Evolutionary conservation across 352 stramenopile genomes (phyloP).

Genomic region (Elongisporangium senticosum): DNA sequence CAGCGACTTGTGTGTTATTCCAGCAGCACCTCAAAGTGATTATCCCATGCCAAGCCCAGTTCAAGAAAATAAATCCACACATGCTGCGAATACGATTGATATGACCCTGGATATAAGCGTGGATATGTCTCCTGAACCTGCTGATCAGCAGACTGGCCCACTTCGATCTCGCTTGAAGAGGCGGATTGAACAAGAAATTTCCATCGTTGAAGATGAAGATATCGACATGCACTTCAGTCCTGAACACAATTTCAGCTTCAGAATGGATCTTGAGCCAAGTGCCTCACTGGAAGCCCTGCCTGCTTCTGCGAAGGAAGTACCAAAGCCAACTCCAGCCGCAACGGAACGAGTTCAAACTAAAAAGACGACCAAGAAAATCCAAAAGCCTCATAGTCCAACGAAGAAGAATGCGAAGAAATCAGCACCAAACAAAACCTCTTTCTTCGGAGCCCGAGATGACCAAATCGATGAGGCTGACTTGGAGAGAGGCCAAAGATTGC

Average conservation of each 20-base stretch:
- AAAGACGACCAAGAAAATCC: not conserved
- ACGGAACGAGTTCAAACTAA: not conserved
- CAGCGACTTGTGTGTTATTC: not conserved
- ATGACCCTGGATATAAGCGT: not conserved
- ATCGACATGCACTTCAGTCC: slow-evolving; percentile 55
- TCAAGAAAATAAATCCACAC: not conserved
- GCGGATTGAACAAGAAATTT: not conserved
- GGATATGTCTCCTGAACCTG: not conserved
- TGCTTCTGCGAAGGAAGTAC: not conserved
- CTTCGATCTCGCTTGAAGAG: not conserved
- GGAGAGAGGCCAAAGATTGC: slow-evolving; percentile 22
- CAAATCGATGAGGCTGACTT: slow-evolving; percentile 9
- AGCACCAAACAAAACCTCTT: not conserved
- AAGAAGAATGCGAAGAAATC: slow-evolving; percentile 7
- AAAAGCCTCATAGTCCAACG: not conserved
- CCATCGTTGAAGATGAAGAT: slow-evolving; percentile 5
- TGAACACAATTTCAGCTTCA: slow-evolving; percentile 14
- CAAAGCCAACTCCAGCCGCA: not conserved
- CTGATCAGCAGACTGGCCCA: not conserved
- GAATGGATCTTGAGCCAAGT: not conserved
- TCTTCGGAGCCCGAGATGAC: not conserved
- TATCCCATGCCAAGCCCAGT: not conserved
- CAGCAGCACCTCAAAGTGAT: not conserved
- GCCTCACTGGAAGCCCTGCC: not conserved
- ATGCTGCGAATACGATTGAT: not conserved